Conservation (phyloP, 805 yeast genomes). For the Diddensiella santjacobensis region DNA sequence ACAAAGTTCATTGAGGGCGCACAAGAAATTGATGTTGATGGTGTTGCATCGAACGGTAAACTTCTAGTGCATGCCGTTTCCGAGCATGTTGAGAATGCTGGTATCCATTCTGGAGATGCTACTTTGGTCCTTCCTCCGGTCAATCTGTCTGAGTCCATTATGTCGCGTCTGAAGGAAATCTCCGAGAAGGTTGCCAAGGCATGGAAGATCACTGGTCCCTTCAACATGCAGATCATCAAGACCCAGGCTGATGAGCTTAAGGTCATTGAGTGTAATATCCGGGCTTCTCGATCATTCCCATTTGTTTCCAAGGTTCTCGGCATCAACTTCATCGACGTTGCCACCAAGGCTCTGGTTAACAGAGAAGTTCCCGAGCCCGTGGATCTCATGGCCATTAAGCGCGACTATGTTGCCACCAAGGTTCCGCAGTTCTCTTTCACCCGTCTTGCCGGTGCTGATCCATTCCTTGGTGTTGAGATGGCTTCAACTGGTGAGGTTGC, state of each 20-base stretch:
- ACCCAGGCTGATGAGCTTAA: slow-evolving; percentile 60
- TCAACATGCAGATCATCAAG: slow-evolving; percentile 94
- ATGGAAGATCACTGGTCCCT: slow-evolving; percentile 96
- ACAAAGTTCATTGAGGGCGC: slow-evolving; percentile 95
- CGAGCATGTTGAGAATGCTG: slow-evolving; percentile 98
- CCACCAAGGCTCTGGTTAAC: slow-evolving; percentile 79
- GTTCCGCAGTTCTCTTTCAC: slow-evolving; percentile 99
- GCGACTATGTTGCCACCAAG: slow-evolving; percentile 89
- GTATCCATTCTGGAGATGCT: slow-evolving; percentile 98
- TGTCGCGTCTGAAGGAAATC: slow-evolving; percentile 75
- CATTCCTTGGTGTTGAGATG: slow-evolving; percentile 98
- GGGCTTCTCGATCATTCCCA: slow-evolving; percentile 99
- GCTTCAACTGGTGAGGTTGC: slow-evolving; percentile 99
- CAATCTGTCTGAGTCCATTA: slow-evolving; percentile 57
- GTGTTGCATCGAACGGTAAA: slow-evolving; percentile 85
- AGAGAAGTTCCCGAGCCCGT: slow-evolving; percentile 70
- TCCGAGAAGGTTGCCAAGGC: slow-evolving; percentile 93
- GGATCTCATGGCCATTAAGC: slow-evolving; percentile 72
- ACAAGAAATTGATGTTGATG: slow-evolving; percentile 95
- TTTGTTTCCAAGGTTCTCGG: slow-evolving; percentile 97
- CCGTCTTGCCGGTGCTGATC: slow-evolving; percentile 98
- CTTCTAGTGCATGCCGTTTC: slow-evolving; percentile 93
- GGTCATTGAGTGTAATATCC: slow-evolving; percentile 97
- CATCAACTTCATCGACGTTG: slow-evolving; percentile 88
- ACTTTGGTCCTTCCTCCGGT: slow-evolving; percentile 93